Conservation (phyloP, 768 basidiomycete genomes). For the Naganishia vaughanmartiniae region DNA sequence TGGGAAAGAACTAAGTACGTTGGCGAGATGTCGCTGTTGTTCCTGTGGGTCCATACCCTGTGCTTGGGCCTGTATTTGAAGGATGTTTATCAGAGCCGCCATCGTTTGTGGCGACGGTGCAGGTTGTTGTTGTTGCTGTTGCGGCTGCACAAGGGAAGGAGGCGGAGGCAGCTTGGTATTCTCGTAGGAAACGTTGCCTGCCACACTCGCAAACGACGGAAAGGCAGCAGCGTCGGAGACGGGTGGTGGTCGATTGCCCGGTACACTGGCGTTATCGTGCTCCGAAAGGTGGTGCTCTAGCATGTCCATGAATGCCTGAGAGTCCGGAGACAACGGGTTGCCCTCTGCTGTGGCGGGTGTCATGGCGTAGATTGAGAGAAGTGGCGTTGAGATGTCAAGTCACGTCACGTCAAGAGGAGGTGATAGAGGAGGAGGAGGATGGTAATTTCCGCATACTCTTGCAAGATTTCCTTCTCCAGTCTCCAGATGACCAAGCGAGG, state of each 20-base stretch:
- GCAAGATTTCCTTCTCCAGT: too few species aligned
- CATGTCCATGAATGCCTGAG: constrained; percentile 29
- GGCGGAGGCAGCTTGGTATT: background rate
- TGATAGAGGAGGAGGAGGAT: too few species aligned
- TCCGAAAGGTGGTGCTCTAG: constrained; percentile 29
- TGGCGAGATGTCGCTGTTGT: constrained; percentile 6
- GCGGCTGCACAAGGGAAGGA: background rate
- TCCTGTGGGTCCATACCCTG: background rate
- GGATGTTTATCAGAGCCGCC: constrained; percentile 17
- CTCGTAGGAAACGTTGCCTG: too few species aligned
- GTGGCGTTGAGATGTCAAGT: too few species aligned
- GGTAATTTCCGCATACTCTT: too few species aligned
- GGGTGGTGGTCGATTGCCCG: too few species aligned
- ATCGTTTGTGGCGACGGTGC: constrained; percentile 9
- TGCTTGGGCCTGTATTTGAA: constrained; percentile 5
- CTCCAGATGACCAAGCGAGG: too few species aligned
- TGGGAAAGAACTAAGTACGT: background rate
- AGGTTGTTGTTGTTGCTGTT: background rate
- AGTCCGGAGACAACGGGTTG: constrained; percentile 29
- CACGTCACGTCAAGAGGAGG: too few species aligned
- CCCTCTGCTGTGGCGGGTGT: too few species aligned
- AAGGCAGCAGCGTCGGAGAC: too few species aligned
- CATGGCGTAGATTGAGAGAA: too few species aligned
- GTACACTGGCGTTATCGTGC: background rate
- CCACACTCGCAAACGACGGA: too few species aligned